phyloP scores from a whole-genome alignment of 1,284 basidiomycete species.

The Ceraceosorus bombacis region DNA sequence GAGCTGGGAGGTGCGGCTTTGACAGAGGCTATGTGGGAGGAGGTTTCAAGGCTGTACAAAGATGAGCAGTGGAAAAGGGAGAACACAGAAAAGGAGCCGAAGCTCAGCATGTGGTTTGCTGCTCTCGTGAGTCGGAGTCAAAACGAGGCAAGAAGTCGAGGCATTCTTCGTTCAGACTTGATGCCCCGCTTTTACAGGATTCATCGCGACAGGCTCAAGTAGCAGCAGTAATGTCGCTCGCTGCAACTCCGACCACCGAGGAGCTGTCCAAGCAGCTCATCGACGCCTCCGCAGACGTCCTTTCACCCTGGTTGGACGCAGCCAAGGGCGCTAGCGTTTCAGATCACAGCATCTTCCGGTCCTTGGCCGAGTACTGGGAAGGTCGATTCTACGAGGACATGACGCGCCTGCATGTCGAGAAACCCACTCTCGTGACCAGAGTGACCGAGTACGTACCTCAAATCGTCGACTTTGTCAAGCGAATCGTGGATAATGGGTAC shows the following conservation, averaged over 20 bases:
- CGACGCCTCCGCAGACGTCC: constrained; percentile 40
- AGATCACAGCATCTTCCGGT: constrained; percentile 77
- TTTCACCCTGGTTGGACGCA: constrained; percentile 29
- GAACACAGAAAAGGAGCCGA: constrained; percentile 35
- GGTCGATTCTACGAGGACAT: constrained; percentile 85
- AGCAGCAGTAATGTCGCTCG: constrained; percentile 37
- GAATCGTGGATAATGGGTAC: constrained; percentile 79
- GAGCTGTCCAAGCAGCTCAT: constrained; percentile 27
- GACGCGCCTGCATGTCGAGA: constrained; percentile 72
- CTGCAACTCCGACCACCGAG: constrained; percentile 21
- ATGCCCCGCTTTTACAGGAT: constrained; percentile 11
- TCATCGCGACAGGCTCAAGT: constrained; percentile 37
- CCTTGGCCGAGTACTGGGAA: constrained; percentile 85
- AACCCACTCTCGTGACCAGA: constrained; percentile 83
- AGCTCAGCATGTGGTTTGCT: constrained; percentile 41
- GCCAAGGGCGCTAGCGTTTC: constrained; percentile 63
- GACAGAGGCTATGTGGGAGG: constrained; percentile 39
- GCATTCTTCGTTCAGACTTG: background rate
- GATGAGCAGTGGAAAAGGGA: constrained; percentile 34
- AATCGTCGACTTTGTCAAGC: constrained; percentile 79
- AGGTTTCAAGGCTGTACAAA: constrained; percentile 23
- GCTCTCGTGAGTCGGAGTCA: constrained; percentile 20
- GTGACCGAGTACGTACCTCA: constrained; percentile 97
- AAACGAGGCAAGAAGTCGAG: background rate
- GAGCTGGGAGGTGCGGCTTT: constrained; percentile 9